Evolutionary conservation across 2,329 filamentous ascomycete species (phyloP).

Genomic region (Emericellopsis atlantica): DNA sequence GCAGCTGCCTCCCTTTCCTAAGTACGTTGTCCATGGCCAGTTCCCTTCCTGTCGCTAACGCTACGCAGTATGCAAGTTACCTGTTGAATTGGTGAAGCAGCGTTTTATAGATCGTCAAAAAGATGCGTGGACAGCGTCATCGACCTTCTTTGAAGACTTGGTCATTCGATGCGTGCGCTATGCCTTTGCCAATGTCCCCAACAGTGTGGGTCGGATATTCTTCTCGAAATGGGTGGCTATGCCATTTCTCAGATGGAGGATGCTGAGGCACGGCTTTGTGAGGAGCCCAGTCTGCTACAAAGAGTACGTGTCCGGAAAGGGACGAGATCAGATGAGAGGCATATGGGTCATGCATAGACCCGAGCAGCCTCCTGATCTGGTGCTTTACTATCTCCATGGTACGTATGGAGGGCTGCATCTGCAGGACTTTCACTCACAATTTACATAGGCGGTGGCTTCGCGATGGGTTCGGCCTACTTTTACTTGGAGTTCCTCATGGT

Average conservation of each 20-base stretch:
- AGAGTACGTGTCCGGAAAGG: slow-evolving; percentile 24
- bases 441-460: slow-evolving; percentile 59
- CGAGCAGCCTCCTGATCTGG: slow-evolving; percentile 52
- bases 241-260: slow-evolving; percentile 63
- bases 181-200: slow-evolving; percentile 60
- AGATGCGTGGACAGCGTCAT: slow-evolving; percentile 52
- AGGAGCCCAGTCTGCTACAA: slow-evolving; percentile 51
- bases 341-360: slow-evolving; percentile 58
- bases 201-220: slow-evolving; percentile 60
- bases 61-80: slow-evolving; percentile 12
- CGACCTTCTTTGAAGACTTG: slow-evolving; percentile 65
- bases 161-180: slow-evolving; percentile 68
- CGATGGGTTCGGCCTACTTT: slow-evolving; percentile 72
- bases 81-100: slow-evolving; percentile 15
- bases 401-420: slow-evolving; percentile 9
- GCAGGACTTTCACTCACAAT: background rate
- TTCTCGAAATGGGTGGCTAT: slow-evolving; percentile 62
- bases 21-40: slow-evolving; percentile 29
- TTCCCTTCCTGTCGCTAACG: background rate
- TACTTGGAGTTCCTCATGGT: slow-evolving; percentile 74
- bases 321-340: slow-evolving; percentile 39
- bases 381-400: slow-evolving; percentile 78
- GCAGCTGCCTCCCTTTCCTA: slow-evolving; percentile 58
- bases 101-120: slow-evolving; percentile 17
- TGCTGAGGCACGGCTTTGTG: slow-evolving; percentile 59